These are phyloP conservation scores for Candida sonorensis DNA, from an alignment of 805 yeast species.

Conservation along the genomic window DNA sequence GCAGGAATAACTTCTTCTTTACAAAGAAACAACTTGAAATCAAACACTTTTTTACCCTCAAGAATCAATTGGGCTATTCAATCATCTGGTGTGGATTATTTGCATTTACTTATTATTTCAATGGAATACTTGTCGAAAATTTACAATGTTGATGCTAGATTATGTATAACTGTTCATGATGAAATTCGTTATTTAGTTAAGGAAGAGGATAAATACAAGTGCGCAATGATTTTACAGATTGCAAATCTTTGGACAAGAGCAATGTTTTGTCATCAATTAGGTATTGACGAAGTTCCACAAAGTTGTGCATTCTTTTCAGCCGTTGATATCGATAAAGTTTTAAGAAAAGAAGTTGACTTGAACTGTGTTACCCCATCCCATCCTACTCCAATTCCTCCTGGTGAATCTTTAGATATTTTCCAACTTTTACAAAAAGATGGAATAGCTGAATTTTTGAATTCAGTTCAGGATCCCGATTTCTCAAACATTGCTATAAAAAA, in stretches of 20 bases:
- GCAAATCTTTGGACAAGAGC: slow-evolving; percentile 95
- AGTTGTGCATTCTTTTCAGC: slow-evolving; percentile 94
- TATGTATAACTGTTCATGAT: slow-evolving; percentile 88
- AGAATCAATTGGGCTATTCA: slow-evolving; percentile 97
- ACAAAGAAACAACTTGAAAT: slow-evolving; percentile 54
- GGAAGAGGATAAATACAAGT: slow-evolving; percentile 65
- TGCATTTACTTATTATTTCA: slow-evolving; percentile 75
- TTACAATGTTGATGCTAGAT: slow-evolving; percentile 66
- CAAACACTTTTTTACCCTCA: slow-evolving; percentile 72
- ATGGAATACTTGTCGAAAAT: slow-evolving; percentile 75
- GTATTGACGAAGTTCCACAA: slow-evolving; percentile 85
- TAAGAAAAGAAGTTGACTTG: slow-evolving; percentile 89
- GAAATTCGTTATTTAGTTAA: slow-evolving; percentile 79
- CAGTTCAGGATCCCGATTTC: slow-evolving; percentile 10
- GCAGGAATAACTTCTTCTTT: slow-evolving; percentile 90
- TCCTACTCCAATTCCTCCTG: slow-evolving; percentile 62
- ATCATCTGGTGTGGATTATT: slow-evolving; percentile 94
- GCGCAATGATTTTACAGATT: slow-evolving; percentile 79
- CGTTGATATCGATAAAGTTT: slow-evolving; percentile 81
- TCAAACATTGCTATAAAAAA: slow-evolving; percentile 6
- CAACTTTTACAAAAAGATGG: slow-evolving; percentile 38
- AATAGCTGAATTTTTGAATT: slow-evolving; percentile 20
- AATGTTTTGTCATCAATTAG: slow-evolving; percentile 88
- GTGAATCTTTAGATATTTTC: slow-evolving; percentile 65
- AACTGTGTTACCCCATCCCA: slow-evolving; percentile 91